Conservation (phyloP, 148 eudicot species). For the Drosera capensis region DNA sequence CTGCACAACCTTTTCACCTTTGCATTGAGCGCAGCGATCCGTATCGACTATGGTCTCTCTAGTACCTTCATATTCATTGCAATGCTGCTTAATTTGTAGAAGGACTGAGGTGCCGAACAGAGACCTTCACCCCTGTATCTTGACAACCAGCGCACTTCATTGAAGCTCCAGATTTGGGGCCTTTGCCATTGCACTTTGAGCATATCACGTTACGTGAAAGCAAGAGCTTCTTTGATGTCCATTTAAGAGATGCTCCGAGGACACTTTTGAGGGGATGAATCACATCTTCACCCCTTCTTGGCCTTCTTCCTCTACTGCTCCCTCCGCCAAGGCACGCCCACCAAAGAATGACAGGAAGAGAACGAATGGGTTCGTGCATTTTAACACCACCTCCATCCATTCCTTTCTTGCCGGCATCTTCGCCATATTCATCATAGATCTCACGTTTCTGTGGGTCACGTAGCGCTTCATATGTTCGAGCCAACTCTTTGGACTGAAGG, state of each 20-base stretch:
- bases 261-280: constrained; percentile 45
- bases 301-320: constrained; percentile 33
- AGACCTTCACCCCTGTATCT: not conserved
- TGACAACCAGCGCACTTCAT: not conserved
- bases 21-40: not conserved
- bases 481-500: not conserved
- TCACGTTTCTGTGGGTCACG: not conserved
- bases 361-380: not conserved
- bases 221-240: constrained; percentile 50
- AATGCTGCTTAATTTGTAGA: not conserved
- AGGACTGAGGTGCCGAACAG: not conserved
- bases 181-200: constrained; percentile 40
- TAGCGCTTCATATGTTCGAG: not conserved
- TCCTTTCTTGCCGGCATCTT: not conserved
- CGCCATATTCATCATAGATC: not conserved
- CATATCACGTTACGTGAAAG: constrained; percentile 51
- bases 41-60: not conserved
- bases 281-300: constrained; percentile 59
- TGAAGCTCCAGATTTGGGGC: not conserved
- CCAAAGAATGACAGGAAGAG: not conserved
- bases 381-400: not conserved
- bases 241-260: constrained; percentile 62
- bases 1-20: not conserved
- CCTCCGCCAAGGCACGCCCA: constrained; percentile 14
- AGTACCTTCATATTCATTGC: not conserved